A percentile compares a stretch with the other conserved stretches of the same genome.
These are phyloP conservation scores for Primulina huaijiensis DNA, from an alignment of 257 asterid genomes.

Conservation along the genomic window DNA sequence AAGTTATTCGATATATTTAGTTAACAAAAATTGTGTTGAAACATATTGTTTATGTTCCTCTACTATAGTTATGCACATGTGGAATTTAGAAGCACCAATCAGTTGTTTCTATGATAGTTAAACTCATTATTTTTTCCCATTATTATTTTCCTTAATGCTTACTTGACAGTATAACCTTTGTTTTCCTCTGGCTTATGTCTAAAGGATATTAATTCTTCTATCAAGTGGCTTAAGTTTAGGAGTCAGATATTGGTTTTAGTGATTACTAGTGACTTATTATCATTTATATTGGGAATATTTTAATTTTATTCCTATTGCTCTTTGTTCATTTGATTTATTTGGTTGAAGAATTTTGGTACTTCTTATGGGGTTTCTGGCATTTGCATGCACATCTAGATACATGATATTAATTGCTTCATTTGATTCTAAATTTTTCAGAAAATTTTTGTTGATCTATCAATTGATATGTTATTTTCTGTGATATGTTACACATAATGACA, in stretches of 20 bases:
- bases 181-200: not conserved
- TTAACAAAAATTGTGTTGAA: conserved; percentile 10
- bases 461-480: no score
- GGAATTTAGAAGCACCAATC: conserved; percentile 12
- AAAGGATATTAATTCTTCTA: conserved; percentile 10
- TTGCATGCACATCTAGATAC: not conserved
- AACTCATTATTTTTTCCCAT: not conserved
- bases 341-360: not conserved
- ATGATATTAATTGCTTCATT: not conserved
- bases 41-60: not conserved
- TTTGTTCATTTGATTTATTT: no score
- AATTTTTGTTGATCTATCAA: no score
- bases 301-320: no score
- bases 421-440: no score
- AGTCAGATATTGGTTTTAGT: not conserved
- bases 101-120: conserved; percentile 9
- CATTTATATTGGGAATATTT: no score
- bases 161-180: not conserved
- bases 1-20: no score
- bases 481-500: no score
- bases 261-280: no score
- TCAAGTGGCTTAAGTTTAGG: no score
- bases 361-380: not conserved
- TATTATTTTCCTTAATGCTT: not conserved
- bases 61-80: not conserved